Evolutionary conservation across 805 yeast species (phyloP).

Genomic region (Cyberlindnera maclurae): DNA sequence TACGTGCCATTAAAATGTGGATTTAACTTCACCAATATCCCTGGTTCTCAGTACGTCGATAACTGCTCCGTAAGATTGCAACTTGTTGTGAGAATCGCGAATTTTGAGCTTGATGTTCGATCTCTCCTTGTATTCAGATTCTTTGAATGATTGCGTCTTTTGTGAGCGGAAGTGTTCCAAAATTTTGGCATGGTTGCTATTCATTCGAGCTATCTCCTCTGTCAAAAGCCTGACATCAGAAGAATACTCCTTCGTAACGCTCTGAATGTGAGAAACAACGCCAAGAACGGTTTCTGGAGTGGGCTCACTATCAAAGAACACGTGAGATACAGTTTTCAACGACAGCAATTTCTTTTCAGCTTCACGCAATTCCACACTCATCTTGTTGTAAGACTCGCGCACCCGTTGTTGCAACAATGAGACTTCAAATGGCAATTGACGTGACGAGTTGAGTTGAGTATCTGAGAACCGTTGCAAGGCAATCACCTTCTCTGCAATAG

Average conservation of each 20-base stretch:
- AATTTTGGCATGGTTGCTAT: conserved; percentile 15
- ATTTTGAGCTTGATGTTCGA: conserved; percentile 13
- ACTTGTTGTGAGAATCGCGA: conserved; percentile 7
- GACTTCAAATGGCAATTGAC: conserved; percentile 18
- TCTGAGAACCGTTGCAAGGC: conserved; percentile 4
- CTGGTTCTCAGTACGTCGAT: conserved; percentile 5
- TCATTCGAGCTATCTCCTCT: conserved; percentile 15
- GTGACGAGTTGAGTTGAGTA: conserved; percentile 4
- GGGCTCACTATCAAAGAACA: conserved; percentile 7
- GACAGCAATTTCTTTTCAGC: conserved; percentile 15
- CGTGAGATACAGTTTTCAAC: conserved; percentile 15
- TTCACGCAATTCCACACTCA: conserved; percentile 8
- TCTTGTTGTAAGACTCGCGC: conserved; percentile 9
- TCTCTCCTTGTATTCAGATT: conserved; percentile 6
- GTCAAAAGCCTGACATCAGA: conserved; percentile 16
- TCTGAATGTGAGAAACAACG: conserved; percentile 12
- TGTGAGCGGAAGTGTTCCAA: conserved; percentile 7
- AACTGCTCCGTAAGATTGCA: conserved; percentile 5
- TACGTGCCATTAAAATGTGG: conserved; percentile 7
- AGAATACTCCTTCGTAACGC: conserved; percentile 14
- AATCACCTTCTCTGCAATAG: conserved; percentile 7
- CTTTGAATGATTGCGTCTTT: conserved; percentile 2
- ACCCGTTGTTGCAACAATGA: conserved; percentile 12
- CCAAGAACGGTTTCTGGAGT: conserved; percentile 10
- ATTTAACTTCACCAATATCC: conserved; percentile 9